Evolutionary conservation across 495 filamentous ascomycete species (phyloP).

Genomic region (Staphylotrichum tortipilum): DNA sequence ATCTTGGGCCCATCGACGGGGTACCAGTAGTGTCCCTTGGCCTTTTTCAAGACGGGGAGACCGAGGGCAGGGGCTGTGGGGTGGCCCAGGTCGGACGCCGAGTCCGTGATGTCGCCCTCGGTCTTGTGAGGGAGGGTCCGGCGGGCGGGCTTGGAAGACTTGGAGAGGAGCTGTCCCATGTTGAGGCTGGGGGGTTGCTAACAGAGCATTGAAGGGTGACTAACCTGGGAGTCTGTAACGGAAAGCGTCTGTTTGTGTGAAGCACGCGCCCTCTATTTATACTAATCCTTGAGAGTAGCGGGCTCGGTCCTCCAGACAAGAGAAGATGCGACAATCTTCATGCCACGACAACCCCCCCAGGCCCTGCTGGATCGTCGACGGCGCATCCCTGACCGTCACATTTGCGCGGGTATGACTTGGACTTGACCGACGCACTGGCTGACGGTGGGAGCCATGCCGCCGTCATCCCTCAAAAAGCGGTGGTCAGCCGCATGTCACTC

Average conservation of each 20-base stretch:
- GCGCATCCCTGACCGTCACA: neutral
- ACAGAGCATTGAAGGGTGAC: no score
- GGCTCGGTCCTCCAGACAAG: neutral
- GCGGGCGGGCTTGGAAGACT: neutral
- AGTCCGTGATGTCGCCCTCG: slow-evolving; percentile 1
- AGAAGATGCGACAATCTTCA: neutral
- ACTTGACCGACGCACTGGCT: neutral
- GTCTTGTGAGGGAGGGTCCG: neutral
- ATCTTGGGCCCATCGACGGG: slow-evolving; percentile 47
- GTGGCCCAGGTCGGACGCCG: neutral
- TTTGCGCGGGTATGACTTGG: slow-evolving; percentile 1
- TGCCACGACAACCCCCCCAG: no score
- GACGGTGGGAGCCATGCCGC: neutral
- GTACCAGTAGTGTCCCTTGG: slow-evolving; percentile 24
- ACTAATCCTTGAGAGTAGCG: no score
- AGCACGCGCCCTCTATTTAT: neutral
- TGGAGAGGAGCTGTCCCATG: slow-evolving; percentile 7
- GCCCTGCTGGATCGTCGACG: no score
- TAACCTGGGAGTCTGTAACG: no score
- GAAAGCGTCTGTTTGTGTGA: neutral
- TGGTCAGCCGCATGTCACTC: neutral
- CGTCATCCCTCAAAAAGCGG: no score
- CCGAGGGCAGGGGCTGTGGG: neutral
- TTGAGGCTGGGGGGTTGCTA: neutral
- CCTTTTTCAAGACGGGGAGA: slow-evolving; percentile 10